These are phyloP conservation scores for Gnaphalium uliginosum DNA, from an alignment of 129 eudicot species.

Conservation along the genomic window DNA sequence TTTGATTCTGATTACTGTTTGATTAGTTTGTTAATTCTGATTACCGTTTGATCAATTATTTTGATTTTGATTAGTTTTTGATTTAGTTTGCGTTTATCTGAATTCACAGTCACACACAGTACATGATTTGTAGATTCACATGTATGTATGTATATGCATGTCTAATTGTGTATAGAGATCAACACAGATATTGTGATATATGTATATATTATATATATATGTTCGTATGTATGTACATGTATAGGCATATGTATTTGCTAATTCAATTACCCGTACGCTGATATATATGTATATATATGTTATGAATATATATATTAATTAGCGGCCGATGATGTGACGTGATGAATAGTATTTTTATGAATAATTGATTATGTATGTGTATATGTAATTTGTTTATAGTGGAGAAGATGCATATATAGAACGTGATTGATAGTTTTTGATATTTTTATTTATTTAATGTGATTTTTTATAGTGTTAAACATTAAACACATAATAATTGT, in stretches of 20 bases:
- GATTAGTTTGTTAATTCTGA: background rate
- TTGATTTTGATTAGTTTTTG: background rate
- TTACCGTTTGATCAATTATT: constrained; percentile 15
- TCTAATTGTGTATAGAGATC: too few species aligned
- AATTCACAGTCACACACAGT: background rate
- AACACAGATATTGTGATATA: too few species aligned
- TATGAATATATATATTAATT: too few species aligned
- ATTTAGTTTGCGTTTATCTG: background rate
- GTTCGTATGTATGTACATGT: too few species aligned
- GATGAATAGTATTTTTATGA: too few species aligned
- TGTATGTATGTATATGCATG: too few species aligned
- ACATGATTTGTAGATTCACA: background rate
- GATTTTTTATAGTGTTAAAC: background rate
- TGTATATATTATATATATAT: too few species aligned
- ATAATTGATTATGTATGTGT: background rate
- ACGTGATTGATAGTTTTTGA: constrained; percentile 6
- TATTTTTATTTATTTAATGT: background rate
- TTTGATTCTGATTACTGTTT: constrained; percentile 4
- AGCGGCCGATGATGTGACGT: too few species aligned
- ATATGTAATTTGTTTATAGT: background rate
- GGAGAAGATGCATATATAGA: background rate
- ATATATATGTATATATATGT: background rate
- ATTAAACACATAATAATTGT: background rate
- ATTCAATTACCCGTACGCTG: background rate
- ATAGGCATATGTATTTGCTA: background rate